Base-by-base conservation (phyloP, 129 eudicot species). In the Sambucus nigra region DNA sequence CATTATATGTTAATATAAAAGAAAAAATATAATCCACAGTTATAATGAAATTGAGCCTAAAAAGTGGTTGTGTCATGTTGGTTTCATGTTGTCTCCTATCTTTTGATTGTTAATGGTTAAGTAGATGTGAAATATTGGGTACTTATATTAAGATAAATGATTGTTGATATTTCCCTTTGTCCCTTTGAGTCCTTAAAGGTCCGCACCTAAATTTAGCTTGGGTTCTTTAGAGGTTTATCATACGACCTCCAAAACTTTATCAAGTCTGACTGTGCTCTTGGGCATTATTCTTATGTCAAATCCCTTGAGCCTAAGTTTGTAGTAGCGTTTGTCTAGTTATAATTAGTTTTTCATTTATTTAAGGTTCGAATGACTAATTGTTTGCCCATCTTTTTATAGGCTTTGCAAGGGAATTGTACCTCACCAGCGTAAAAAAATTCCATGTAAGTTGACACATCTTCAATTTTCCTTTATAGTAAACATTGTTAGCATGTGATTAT, bases 131-230 rank as follows among this genome's bases (percentile, higher is more conserved):
- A n/a, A n/a, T n/a, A n/a, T n/a, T n/a, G n/a, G n/a, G n/a, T n/a
- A n/a, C n/a, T n/a, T n/a, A n/a, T n/a, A n/a, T n/a, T n/a, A n/a
- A n/a, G n/a, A n/a, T n/a, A n/a, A n/a, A 61, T 80, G 7, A 77
- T 88, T 73, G 97, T 94, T 33, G 94, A 81, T 59, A 56, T 88
- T 20, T 92, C 92, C 7, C 94, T 88, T 20, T 88, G 94, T 50
- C 97, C 97, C 51, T 76, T 88, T 9, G 97, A 88, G 78, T 94
- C 97, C 0, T 84, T 84, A 15, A 88, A 88, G 78, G 97, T 88
- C 69, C 94, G 97, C 47, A 75, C 84, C 25, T 94, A 88, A 69
- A 88, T 94, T 55, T 87, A 88, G 63, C 97, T 94, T 19, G 85
- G 88, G 52, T 88, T 88, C 54, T 92, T 94, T 52, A 77, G 56